Base-by-base conservation (phyloP, 495 filamentous ascomycete genomes). In the Lasiosphaeria hispida region DNA sequence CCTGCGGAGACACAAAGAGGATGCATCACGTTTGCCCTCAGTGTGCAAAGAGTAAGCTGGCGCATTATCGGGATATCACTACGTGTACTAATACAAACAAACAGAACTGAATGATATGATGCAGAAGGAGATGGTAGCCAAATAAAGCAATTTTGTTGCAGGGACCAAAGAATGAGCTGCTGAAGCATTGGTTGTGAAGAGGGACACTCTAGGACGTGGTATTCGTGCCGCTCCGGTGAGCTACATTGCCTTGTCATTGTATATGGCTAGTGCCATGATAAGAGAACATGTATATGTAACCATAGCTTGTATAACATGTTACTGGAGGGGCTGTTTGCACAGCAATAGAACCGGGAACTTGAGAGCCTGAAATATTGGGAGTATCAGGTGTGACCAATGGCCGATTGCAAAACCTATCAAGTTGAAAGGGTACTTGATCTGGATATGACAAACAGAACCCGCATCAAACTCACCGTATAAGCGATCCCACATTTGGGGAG, bases 21-120 rank as follows among this genome's bases (percentile, higher is more conserved):
- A 84, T 90, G 64, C 94, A 99, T 77, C 72, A 88, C 37, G 66
- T 97, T 54, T 99, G 94, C 72, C 84, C 90, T 33, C 81, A 89
- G 61, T 99, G 94, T 68, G 61, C 68, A 49, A 57, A 52, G 11
- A 75, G 76, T 79, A 68, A 67, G 76, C 59, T n/a, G 4, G 1
- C 19, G 36, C 17, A 13, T 17, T 2, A 10, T 0, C 23, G n/a
- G 5, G 18, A 2, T 8, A 14, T 10, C 10, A 34, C 13, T n/a
- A 17, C 10, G 2, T n/a, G 1, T 4, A 18, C 66, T 69, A 36
- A 70, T 47, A 5, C 4, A 18, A 11, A 18, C 35, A 17, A 13
- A 18, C 49, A 77, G 75, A 72, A 51, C 67, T 78, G 15, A 58
- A 62, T 34, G 63, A 57, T 7, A 54, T 76, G 53, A 69, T 69